Evolutionary conservation across 2,329 filamentous ascomycete species (phyloP), one percentile per base, ranked within the genome.

Genomic region (Penicillium sp.): DNA sequence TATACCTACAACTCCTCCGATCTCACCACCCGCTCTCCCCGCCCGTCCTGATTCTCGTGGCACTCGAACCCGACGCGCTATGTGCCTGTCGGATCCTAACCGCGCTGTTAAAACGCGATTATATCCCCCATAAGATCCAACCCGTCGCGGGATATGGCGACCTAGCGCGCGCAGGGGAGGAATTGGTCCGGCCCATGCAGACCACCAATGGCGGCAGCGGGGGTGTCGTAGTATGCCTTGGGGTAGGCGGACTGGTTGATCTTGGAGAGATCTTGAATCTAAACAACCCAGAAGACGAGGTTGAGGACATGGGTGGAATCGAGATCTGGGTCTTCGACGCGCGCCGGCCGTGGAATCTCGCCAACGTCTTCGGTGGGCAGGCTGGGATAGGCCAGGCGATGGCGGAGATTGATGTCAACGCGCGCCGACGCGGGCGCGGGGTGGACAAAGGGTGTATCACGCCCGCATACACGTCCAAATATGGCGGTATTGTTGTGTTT

Each of bases 51-150:
- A 87, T 99, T 65, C 90, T 99, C 59, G 93, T 93, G 66, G 91
- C 94, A 38, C 90, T 98, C 74, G 94, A 97, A 73, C 93, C 95
- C 58, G 95, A 99, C 80, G 91, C 95, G 65, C 87, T 99, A 64
- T 98, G 94, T 78, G 95, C 93, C 64, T 96, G 93, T 76, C 92
- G 93, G 63, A 97, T 99, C 63, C 87, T 99, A 52, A 96, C 94
- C 2, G 86, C 90, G 54, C 84, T 99, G n/a, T 84, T 99, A 62
- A 97, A 96, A 79, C 90, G 94, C 83, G 95, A 99, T 82, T 98
- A 96, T 75, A 96, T 99, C 69, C 91, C 90, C 14, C 94, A 98
- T 81, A 98, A 97, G 79, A 97, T 98, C 72, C 92, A 97, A 72
- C 95, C 95, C 1, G 89, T 99, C 57, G 87, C 92, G 22, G 95